Evolutionary conservation across 345 rosid species (phyloP), one percentile per base, ranked within the genome.

Genomic region (Moringa oleifera): DNA sequence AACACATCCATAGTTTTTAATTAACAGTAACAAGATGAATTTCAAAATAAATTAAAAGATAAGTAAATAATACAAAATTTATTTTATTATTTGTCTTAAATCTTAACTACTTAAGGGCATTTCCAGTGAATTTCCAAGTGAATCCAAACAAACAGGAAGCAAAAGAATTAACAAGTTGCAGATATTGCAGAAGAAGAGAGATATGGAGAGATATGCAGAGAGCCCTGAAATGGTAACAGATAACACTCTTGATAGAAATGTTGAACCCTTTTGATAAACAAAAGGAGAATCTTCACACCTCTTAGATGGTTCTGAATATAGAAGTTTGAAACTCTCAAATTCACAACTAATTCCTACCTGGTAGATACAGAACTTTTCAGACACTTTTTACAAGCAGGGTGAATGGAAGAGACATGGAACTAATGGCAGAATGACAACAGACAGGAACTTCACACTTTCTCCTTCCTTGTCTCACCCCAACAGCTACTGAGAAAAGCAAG

Each of bases 401-500:
- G 47, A 41, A 15, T 41, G 47, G 47, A 15, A 41, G 17, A 41
- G 47, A 41, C 47, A 41, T 7, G 47, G 47, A 41, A 41, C 16
- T 41, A 41, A 4, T 16, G 12, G 12, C 6, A 1, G 6, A 11
- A 41, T 11, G 47, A 41, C 17, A 11, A 16, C 1, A 41, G 1
- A 41, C 6, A 41, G 12, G 47, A 7, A 1, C 17, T 5, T 11
- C 11, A 33, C 6, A 41, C 12, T 4, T 41, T 4, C 47, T 41
- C 17, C 33, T 41, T 41, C 47, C 47, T 41, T 16, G 17, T 41
- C 47, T 15, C 17, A 41, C 47, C 67, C 22, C 24, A 18, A 50
- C 53, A 57, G 25, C 31, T 54, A 57, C 36, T n/a, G 23, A 61
- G 75, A 67, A 66, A 12, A 67, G 59, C 65, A 71, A 75, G n/a